Conservation (phyloP, 2,329 filamentous ascomycete genomes). For the Nemania bipapillata region DNA sequence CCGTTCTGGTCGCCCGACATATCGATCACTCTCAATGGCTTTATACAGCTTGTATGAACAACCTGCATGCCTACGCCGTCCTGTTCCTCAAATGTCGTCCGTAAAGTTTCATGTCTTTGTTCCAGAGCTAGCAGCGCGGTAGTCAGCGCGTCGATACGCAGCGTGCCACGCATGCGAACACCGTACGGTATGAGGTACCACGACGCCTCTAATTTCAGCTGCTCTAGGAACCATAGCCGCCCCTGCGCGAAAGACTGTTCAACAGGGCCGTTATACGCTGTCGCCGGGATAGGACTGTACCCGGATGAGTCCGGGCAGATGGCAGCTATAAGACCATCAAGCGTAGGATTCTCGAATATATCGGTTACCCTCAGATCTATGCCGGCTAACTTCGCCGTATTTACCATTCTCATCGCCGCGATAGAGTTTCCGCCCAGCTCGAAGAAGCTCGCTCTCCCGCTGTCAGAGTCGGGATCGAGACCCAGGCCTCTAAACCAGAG, state of each 20-base stretch:
- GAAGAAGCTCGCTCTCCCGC: slow-evolving; percentile 14
- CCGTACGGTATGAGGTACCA: slow-evolving; percentile 24
- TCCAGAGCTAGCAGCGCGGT: slow-evolving; percentile 25
- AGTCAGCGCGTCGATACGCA: slow-evolving; percentile 19
- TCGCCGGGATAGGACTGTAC: slow-evolving; percentile 18
- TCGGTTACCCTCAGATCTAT: slow-evolving; percentile 25
- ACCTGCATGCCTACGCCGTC: slow-evolving; percentile 28
- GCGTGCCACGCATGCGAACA: slow-evolving; percentile 18
- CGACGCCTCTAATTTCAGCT: slow-evolving; percentile 17
- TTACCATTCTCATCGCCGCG: slow-evolving; percentile 28
- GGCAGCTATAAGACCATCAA: slow-evolving; percentile 19
- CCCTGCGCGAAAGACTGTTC: slow-evolving; percentile 30
- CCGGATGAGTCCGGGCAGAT: neutral
- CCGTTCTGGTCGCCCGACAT: slow-evolving; percentile 9
- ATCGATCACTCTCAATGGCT: slow-evolving; percentile 16
- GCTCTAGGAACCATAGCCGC: slow-evolving; percentile 29
- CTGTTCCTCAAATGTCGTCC: slow-evolving; percentile 25
- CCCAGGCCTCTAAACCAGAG: slow-evolving; percentile 19
- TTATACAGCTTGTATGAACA: slow-evolving; percentile 18
- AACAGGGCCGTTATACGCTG: slow-evolving; percentile 18
- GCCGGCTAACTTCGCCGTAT: slow-evolving; percentile 23
- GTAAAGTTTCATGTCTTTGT: slow-evolving; percentile 24
- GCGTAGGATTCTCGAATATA: slow-evolving; percentile 25
- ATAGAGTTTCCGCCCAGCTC: slow-evolving; percentile 27
- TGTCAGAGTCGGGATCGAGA: slow-evolving; percentile 14